A percentile compares a stretch with the other conserved stretches of the same genome.
Conservation (phyloP, 179 eudicot genomes). For the Spergularia azorica region DNA sequence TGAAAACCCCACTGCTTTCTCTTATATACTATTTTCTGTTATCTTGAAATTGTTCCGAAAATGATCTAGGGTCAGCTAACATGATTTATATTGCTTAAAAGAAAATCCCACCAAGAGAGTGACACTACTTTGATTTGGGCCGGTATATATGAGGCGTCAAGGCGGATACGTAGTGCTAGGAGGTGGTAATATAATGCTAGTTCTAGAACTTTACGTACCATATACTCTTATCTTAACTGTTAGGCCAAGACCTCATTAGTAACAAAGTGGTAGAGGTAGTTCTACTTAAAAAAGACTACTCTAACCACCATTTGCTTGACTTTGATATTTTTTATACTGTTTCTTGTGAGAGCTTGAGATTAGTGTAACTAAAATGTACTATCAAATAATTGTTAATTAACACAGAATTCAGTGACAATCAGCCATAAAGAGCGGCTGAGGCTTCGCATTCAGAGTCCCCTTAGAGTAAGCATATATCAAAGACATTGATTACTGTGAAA, state of each 20-base stretch:
- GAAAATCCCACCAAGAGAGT: too few relatives aligned
- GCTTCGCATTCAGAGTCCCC: slow-evolving; percentile 48
- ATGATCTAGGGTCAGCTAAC: too few relatives aligned
- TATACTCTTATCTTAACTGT: too few relatives aligned
- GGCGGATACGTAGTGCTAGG: background rate
- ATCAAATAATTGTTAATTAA: slow-evolving; percentile 29
- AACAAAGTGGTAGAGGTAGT: too few relatives aligned
- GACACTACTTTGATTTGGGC: slow-evolving; percentile 32
- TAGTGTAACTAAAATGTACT: slow-evolving; percentile 14
- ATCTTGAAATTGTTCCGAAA: too few relatives aligned
- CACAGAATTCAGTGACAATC: slow-evolving; percentile 30
- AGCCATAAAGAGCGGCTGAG: slow-evolving; percentile 44
- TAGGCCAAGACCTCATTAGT: too few relatives aligned
- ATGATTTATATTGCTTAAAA: too few relatives aligned
- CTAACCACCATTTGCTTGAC: slow-evolving; percentile 28
- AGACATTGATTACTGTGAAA: slow-evolving; percentile 31
- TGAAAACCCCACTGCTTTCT: slow-evolving; percentile 29
- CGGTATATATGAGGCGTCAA: background rate
- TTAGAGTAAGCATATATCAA: background rate
- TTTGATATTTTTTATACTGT: slow-evolving; percentile 16
- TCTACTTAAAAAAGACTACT: too few relatives aligned
- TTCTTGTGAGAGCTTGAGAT: slow-evolving; percentile 20
- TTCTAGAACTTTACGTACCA: too few relatives aligned
- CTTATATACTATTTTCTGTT: background rate
- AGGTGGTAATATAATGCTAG: too few relatives aligned